Base-by-base conservation (phyloP, 73 alveolate species). In the Durusdinium trenchii region DNA sequence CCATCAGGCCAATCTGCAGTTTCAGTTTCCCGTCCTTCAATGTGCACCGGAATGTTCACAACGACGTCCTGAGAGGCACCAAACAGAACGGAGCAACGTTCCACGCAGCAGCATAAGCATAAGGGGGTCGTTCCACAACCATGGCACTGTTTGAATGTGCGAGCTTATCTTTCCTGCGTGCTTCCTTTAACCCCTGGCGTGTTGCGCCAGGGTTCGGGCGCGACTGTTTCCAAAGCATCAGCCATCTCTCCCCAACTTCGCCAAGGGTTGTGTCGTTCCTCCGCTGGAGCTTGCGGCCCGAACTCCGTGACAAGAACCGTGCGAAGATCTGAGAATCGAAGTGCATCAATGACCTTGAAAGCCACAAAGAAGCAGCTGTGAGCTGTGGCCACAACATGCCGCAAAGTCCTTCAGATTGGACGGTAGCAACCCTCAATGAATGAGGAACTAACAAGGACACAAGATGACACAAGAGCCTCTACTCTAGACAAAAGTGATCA, bases 241-340 rank as follows among this genome's bases (percentile, higher is more conserved):
- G 85, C 95, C 64, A 62, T n/a, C 12, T 87, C 95, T 28, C 16
- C 76, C 95, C 95, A 87, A 50, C 95, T 87, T 38, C 95, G 75
- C 85, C 52, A 32, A 38, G 85, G 85, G 61, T 78, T 78, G 16
- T 78, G 60, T 42, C 42, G 36, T 61, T 40, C 42, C 18, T 78
- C 87, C 62, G 28, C n/a, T 30, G 95, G 95, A 43, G 47, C 64
- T 2, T 86, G 95, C 36, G 38, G 54, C 23, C 95, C 95, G 62
- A 86, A 86, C 64, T 86, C 95, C 67, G 95, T 86, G 67, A 86
- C 84, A 14, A 86, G 83, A 60, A 86, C 78, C 64, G 84, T 61
- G 67, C 85, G 82, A n/a, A 4, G 64, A 47, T 57, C 95, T 9
- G 95, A 16, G 83, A 86, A 86, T 60, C 84, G n/a, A 57, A 86